Percentiles rank a stretch among this genome's conserved stretches.
Conservation (phyloP, 176 grass and related monocot genomes). For the Zizania latifolia region DNA sequence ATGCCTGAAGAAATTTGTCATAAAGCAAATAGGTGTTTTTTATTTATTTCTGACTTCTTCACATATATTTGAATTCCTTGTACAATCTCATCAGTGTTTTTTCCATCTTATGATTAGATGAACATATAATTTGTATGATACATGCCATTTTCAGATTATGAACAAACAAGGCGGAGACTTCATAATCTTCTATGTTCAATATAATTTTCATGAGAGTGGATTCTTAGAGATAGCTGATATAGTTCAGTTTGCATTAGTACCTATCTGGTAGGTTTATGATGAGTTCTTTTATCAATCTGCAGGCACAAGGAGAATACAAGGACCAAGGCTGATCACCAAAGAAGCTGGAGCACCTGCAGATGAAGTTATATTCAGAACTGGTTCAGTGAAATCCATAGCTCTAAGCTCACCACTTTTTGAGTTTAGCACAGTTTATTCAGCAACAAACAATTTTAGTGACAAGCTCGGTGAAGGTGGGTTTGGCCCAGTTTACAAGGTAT, state of each 20-base stretch:
- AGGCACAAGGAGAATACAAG: constrained; percentile 28
- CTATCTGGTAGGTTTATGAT: neutral
- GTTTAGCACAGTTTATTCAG: constrained; percentile 46
- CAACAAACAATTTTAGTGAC: constrained; percentile 56
- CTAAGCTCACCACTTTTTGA: constrained; percentile 49
- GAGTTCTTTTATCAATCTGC: neutral
- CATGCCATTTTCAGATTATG: neutral
- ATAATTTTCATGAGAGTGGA: neutral
- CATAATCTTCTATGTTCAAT: neutral
- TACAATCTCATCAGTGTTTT: neutral
- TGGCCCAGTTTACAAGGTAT: constrained; percentile 76
- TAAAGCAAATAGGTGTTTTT: constrained; percentile 51
- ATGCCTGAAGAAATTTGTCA: constrained; percentile 38
- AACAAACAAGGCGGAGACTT: neutral
- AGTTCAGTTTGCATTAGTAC: neutral
- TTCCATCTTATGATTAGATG: neutral
- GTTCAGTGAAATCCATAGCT: constrained; percentile 9
- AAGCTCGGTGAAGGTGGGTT: constrained; percentile 69
- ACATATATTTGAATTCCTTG: neutral
- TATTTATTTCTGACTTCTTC: neutral
- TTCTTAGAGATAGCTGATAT: neutral
- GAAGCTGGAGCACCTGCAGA: constrained; percentile 21
- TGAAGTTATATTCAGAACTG: constrained; percentile 23
- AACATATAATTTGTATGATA: neutral
- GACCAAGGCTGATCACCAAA: neutral